Percentiles rank a stretch among this genome's conserved stretches.
These are phyloP conservation scores for Fusarium floridanum DNA, from an alignment of 2,329 filamentous ascomycete genomes.

Conservation along the genomic window DNA sequence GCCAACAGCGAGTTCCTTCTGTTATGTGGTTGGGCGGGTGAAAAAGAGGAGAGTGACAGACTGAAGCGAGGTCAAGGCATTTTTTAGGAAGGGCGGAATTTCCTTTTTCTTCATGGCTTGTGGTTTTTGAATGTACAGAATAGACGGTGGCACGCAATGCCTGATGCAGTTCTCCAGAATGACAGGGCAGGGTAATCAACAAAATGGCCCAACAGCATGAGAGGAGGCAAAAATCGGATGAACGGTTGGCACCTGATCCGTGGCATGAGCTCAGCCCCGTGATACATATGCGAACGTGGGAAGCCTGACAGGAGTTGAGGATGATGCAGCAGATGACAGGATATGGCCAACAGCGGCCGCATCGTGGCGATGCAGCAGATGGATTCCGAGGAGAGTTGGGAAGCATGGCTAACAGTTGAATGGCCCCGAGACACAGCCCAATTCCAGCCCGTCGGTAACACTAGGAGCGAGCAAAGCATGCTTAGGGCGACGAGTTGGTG, in stretches of 20 bases:
- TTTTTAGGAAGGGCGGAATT: slow-evolving; percentile 24
- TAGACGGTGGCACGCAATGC: slow-evolving; percentile 35
- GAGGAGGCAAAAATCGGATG: neutral
- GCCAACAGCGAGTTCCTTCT: slow-evolving; percentile 16
- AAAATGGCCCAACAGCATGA: slow-evolving; percentile 14
- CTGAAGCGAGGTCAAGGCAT: slow-evolving; percentile 9
- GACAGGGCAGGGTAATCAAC: slow-evolving; percentile 35
- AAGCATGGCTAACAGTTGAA: slow-evolving; percentile 5
- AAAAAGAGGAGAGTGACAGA: neutral
- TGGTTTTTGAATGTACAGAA: slow-evolving; percentile 39
- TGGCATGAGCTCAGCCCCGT: neutral
- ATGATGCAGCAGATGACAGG: neutral
- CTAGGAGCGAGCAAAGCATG: neutral
- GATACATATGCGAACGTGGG: neutral
- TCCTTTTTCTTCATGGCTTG: slow-evolving; percentile 30
- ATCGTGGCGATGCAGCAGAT: neutral
- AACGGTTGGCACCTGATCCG: neutral
- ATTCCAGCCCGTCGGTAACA: slow-evolving; percentile 5
- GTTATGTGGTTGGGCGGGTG: slow-evolving; percentile 22
- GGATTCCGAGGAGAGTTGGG: neutral
- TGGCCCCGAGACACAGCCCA: slow-evolving; percentile 17
- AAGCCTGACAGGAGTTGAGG: neutral
- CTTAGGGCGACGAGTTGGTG: slow-evolving; percentile 18
- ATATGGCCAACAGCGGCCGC: neutral
- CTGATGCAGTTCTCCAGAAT: slow-evolving; percentile 34